A percentile compares a stretch with the other conserved stretches of the same genome.
Evolutionary conservation across 1,139 yeast genomes (phyloP).

Genomic region (Magnusiomyces magnusii): DNA sequence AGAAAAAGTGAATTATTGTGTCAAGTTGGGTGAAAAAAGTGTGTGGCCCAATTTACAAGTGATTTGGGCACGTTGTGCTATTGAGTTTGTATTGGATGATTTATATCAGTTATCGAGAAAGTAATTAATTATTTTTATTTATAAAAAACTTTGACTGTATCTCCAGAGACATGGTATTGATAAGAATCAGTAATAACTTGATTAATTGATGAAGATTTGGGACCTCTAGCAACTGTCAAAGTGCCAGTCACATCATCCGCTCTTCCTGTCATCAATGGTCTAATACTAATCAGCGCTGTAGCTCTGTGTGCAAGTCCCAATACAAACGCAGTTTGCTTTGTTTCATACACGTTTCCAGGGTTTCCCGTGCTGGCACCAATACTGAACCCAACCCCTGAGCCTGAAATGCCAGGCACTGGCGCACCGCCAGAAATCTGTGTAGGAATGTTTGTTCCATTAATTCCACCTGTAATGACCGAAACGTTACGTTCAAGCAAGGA

Average conservation of each 20-base stretch:
- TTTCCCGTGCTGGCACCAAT: neutral
- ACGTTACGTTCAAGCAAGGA: neutral
- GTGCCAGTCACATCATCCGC: conserved; percentile 81
- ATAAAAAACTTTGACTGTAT: conserved; percentile 36
- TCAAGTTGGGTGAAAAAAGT: conserved; percentile 76
- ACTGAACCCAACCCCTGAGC: neutral
- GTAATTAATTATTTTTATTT: conserved; percentile 23
- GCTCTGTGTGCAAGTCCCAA: conserved; percentile 46
- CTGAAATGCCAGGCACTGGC: neutral
- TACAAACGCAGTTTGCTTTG: neutral
- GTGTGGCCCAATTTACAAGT: conserved; percentile 91
- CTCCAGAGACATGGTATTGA: conserved; percentile 54
- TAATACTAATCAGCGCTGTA: conserved; percentile 44
- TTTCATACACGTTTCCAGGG: neutral
- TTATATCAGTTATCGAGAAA: conserved; percentile 45
- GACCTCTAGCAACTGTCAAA: conserved; percentile 50
- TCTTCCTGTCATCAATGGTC: conserved; percentile 69
- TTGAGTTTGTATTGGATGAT: conserved; percentile 84
- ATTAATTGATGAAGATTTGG: conserved; percentile 29
- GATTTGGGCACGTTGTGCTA: conserved; percentile 80
- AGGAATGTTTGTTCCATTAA: neutral
- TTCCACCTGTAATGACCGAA: neutral
- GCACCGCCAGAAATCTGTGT: neutral
- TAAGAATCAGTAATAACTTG: conserved; percentile 54
- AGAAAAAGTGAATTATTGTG: conserved; percentile 25